Percentiles rank a stretch among this genome's conserved stretches.
These are phyloP conservation scores for Trametes hirsuta DNA, from an alignment of 1,284 basidiomycete genomes.

Conservation along the genomic window DNA sequence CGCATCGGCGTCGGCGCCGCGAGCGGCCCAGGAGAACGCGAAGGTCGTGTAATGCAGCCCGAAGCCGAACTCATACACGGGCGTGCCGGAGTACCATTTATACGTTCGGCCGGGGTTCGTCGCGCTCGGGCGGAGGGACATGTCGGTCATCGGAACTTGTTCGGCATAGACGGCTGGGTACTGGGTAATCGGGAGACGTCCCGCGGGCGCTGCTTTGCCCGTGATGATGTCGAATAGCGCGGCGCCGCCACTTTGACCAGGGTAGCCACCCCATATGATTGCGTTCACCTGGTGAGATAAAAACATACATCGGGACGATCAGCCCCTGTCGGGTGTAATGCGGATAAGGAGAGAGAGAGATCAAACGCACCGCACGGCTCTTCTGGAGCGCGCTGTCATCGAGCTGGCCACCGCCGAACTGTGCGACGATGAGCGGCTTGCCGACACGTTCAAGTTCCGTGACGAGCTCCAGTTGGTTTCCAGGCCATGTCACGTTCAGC, in stretches of 20 bases:
- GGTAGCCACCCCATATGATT: constrained; percentile 59
- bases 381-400: constrained; percentile 50
- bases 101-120: constrained; percentile 59
- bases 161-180: constrained; percentile 54
- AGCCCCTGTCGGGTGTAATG: neutral
- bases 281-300: constrained; percentile 46
- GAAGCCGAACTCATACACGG: constrained; percentile 54
- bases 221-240: constrained; percentile 54
- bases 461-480: constrained; percentile 55
- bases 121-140: constrained; percentile 51
- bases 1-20: neutral
- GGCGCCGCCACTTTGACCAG: constrained; percentile 55
- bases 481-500: constrained; percentile 55
- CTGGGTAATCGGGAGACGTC: constrained; percentile 56
- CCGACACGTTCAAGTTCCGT: constrained; percentile 45
- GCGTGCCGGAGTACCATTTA: constrained; percentile 55
- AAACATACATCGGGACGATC: neutral
- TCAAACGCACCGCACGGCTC: constrained; percentile 43
- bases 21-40: constrained; percentile 39
- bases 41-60: constrained; percentile 61
- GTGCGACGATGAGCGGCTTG: constrained; percentile 55
- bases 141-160: constrained; percentile 58
- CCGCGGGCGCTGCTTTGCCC: constrained; percentile 54
- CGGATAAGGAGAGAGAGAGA: neutral
- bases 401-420: constrained; percentile 60